These are phyloP conservation scores for Lactuca saligna DNA, from an alignment of 129 eudicot species.

Conservation along the genomic window DNA sequence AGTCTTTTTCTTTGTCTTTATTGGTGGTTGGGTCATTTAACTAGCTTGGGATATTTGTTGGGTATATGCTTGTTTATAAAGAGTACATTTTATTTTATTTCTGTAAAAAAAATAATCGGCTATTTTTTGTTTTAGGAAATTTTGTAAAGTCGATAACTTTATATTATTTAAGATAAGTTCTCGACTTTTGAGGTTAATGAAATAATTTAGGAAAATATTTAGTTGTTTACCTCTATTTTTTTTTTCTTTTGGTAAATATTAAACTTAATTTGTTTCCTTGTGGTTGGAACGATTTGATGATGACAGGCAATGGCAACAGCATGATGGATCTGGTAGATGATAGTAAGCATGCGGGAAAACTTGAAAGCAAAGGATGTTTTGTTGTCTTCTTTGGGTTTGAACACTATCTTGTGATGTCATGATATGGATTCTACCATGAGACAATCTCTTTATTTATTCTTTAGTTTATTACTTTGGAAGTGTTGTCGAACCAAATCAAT, in stretches of 20 bases:
- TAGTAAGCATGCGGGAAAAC: constrained; percentile 21
- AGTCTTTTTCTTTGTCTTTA: constrained; percentile 31
- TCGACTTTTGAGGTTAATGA: neutral
- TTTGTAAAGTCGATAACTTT: neutral
- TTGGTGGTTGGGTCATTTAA: constrained; percentile 34
- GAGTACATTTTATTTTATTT: constrained; percentile 22
- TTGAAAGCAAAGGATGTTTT: constrained; percentile 45
- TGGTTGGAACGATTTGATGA: constrained; percentile 22
- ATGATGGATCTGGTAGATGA: constrained; percentile 20
- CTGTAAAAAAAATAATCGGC: neutral
- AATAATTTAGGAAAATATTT: no score
- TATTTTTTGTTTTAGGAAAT: neutral
- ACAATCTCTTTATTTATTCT: neutral
- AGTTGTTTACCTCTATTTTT: neutral
- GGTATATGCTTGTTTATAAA: constrained; percentile 3
- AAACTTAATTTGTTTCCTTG: neutral
- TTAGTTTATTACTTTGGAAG: neutral
- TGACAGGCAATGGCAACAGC: constrained; percentile 17
- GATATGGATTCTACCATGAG: constrained; percentile 8
- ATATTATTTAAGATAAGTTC: neutral
- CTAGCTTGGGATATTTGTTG: constrained; percentile 1
- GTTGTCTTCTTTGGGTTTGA: constrained; percentile 28
- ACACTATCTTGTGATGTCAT: constrained; percentile 29
- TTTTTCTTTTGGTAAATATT: no score
- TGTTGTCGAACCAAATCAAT: neutral